Conservation (phyloP, 176 grass and related monocot species). For the Eremochloa ophiuroides region DNA sequence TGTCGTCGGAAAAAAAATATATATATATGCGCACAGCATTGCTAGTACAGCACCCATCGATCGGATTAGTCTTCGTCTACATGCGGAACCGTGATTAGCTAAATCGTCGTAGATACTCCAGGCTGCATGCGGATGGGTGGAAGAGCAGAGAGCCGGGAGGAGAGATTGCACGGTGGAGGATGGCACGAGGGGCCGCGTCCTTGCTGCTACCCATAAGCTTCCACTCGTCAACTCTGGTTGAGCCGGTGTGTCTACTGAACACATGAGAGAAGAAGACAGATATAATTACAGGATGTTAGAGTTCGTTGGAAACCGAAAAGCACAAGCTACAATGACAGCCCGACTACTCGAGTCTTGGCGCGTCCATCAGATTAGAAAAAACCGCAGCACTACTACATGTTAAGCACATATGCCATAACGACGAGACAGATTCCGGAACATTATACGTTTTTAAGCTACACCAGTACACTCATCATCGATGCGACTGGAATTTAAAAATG, state of each 20-base stretch:
- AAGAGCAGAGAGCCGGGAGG: too few relatives aligned
- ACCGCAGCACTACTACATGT: background rate
- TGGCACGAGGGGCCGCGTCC: background rate
- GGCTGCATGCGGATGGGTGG: too few relatives aligned
- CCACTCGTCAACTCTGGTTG: background rate
- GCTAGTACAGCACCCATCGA: too few relatives aligned
- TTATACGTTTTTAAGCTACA: too few relatives aligned
- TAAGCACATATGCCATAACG: background rate
- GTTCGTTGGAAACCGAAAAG: background rate
- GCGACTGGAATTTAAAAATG: background rate
- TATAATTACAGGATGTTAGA: too few relatives aligned
- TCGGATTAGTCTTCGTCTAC: too few relatives aligned
- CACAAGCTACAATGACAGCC: background rate
- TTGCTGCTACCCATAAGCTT: conserved; percentile 24
- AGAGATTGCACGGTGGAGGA: too few relatives aligned
- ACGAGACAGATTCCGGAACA: too few relatives aligned
- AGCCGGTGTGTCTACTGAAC: background rate
- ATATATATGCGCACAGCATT: too few relatives aligned
- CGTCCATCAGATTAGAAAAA: background rate
- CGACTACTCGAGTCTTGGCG: background rate
- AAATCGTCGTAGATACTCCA: too few relatives aligned
- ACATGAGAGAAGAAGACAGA: background rate
- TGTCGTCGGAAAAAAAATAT: too few relatives aligned
- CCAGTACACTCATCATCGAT: background rate
- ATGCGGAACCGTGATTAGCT: too few relatives aligned